A percentile compares a stretch with the other conserved stretches of the same genome.
Evolutionary conservation across 225 moss, liverwort and hornwort genomes (phyloP).

Genomic region (Bryoerythrophyllum caledonicum): DNA sequence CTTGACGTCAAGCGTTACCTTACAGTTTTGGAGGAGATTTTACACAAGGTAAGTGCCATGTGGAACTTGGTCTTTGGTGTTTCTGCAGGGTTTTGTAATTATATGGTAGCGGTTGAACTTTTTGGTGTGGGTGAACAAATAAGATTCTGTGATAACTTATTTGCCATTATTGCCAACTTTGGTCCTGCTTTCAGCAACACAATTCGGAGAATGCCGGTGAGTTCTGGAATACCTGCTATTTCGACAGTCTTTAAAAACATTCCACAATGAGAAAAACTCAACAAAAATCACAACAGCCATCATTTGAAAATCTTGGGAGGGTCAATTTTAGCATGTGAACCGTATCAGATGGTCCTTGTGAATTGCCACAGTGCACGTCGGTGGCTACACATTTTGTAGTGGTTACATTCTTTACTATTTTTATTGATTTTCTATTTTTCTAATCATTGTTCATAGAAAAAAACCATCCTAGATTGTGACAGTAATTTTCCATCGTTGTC

Average conservation of each 20-base stretch:
- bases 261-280: too few species aligned
- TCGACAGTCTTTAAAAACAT: background rate
- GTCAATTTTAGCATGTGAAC: constrained; percentile 10
- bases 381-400: constrained; percentile 8
- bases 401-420: too few species aligned
- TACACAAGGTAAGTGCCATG: too few species aligned
- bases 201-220: constrained; percentile 16
- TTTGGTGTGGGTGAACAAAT: constrained; percentile 21
- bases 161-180: constrained; percentile 34
- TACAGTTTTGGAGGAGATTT: too few species aligned
- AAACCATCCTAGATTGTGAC: background rate
- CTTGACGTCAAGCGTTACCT: too few species aligned
- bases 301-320: background rate
- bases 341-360: constrained; percentile 14
- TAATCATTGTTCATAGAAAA: background rate
- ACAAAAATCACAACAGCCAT: background rate
- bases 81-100: background rate
- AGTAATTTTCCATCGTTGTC: too few species aligned
- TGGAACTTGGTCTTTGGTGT: background rate
- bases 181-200: constrained; percentile 12
- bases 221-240: background rate
- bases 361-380: constrained; percentile 21
- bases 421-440: too few species aligned
- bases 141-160: background rate
- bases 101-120: background rate